phyloP scores from a whole-genome alignment of 2,329 filamentous ascomycete genomes.

The Rutstroemia sp. region DNA sequence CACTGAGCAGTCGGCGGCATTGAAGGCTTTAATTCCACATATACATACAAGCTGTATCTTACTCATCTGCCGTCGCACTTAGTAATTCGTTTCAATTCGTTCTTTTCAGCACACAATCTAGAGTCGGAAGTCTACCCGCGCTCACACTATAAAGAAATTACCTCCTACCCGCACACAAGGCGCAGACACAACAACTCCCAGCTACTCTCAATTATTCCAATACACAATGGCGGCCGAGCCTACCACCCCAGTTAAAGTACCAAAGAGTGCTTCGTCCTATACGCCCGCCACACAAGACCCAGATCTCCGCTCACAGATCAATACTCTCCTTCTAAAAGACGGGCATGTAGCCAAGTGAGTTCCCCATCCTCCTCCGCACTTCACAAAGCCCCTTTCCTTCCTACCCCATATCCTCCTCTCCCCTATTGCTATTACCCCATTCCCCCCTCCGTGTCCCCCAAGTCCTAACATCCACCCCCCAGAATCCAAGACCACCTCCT shows the following conservation, averaged over 20 bases:
- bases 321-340: constrained; percentile 48
- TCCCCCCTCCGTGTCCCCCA: constrained; percentile 5
- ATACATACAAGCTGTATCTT: too few species aligned
- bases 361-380: constrained; percentile 3
- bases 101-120: too few species aligned
- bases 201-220: background rate
- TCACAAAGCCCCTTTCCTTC: constrained; percentile 1
- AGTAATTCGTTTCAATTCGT: too few species aligned
- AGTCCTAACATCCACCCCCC: constrained; percentile 6
- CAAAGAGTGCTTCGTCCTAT: constrained; percentile 47
- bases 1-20: too few species aligned
- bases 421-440: background rate
- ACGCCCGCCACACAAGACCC: constrained; percentile 53
- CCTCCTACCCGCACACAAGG: background rate
- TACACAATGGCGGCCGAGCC: constrained; percentile 22
- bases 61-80: too few species aligned
- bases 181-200: too few species aligned
- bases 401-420: background rate
- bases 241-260: constrained; percentile 51
- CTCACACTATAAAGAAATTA: background rate
- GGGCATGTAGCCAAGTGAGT: constrained; percentile 52
- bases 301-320: constrained; percentile 56
- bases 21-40: background rate
- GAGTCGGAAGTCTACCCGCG: too few species aligned
- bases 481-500: constrained; percentile 60